Evolutionary conservation across 345 rosid species (phyloP).

Genomic region (Bruguiera parviflora): DNA sequence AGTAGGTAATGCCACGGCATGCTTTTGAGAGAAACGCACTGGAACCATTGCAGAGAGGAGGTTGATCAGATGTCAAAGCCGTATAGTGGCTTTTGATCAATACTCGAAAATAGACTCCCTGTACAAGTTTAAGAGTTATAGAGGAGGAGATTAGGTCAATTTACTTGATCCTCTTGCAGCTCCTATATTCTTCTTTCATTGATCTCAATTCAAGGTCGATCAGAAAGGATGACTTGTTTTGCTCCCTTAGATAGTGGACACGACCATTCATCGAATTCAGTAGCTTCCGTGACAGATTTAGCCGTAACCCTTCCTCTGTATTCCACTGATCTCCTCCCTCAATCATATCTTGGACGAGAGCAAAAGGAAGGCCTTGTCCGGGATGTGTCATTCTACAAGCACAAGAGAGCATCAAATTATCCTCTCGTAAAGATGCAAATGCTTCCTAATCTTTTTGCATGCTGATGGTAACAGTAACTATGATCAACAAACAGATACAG

Average conservation of each 20-base stretch:
- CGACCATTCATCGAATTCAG: conserved; percentile 56
- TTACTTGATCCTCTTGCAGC: conserved; percentile 17
- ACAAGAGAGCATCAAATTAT: neutral
- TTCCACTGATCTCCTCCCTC: conserved; percentile 42
- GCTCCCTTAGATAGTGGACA: conserved; percentile 50
- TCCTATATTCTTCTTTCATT: conserved; percentile 24
- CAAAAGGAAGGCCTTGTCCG: conserved; percentile 62
- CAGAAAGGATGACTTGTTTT: conserved; percentile 45
- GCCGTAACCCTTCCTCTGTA: conserved; percentile 53
- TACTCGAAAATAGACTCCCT: neutral
- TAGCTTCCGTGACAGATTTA: conserved; percentile 50
- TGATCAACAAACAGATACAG: too few relatives aligned
- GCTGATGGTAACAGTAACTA: neutral
- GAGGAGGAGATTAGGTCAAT: neutral
- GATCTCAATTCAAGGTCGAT: conserved; percentile 47
- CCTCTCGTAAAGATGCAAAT: neutral
- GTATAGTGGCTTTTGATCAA: neutral
- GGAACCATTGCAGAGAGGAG: neutral
- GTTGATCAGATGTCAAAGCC: neutral
- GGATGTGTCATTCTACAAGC: conserved; percentile 67
- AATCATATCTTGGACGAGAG: conserved; percentile 57
- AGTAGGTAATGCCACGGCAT: neutral
- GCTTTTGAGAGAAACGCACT: neutral
- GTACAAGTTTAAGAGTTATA: neutral
- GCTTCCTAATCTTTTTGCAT: neutral